A percentile compares a stretch with the other conserved stretches of the same genome.
phyloP scores from a whole-genome alignment of 768 basidiomycete genomes.

The Macrolepiota dolichaula region DNA sequence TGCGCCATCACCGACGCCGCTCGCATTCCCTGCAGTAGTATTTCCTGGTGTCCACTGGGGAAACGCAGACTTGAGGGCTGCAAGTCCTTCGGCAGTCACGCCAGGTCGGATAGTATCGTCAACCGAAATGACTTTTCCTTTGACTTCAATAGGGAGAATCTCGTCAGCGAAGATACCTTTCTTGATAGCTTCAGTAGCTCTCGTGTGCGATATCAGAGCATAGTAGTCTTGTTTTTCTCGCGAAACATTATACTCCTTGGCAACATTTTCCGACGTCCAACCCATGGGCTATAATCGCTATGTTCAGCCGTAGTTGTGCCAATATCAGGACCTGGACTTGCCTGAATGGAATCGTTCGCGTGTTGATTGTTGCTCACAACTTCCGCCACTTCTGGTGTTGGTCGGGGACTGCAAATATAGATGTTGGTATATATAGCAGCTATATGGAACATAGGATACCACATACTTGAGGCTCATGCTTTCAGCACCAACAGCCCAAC shows the following conservation, averaged over 20 bases:
- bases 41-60: slow-evolving; percentile 68
- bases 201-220: slow-evolving; percentile 82
- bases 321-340: slow-evolving; percentile 19
- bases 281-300: slow-evolving; percentile 73
- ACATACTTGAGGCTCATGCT: slow-evolving; percentile 79
- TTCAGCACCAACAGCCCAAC: slow-evolving; percentile 80
- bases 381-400: slow-evolving; percentile 65
- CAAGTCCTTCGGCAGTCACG: slow-evolving; percentile 74
- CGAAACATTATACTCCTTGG: slow-evolving; percentile 71
- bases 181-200: slow-evolving; percentile 68
- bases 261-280: slow-evolving; percentile 93
- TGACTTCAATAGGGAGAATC: slow-evolving; percentile 82
- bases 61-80: slow-evolving; percentile 84
- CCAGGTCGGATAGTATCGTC: slow-evolving; percentile 90
- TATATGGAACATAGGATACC: slow-evolving; percentile 7
- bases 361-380: slow-evolving; percentile 54
- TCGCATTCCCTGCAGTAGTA: slow-evolving; percentile 84
- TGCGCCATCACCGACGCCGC: slow-evolving; percentile 91
- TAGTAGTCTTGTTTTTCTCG: slow-evolving; percentile 87
- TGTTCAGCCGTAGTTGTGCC: neutral
- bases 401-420: slow-evolving; percentile 51
- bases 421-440: neutral
- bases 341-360: slow-evolving; percentile 78
- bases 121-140: slow-evolving; percentile 59
- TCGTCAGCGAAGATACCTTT: slow-evolving; percentile 80